A percentile compares a stretch with the other conserved stretches of the same genome.
Evolutionary conservation across 1,139 yeast genomes (phyloP).

Genomic region (Pichia sorboxylosa): DNA sequence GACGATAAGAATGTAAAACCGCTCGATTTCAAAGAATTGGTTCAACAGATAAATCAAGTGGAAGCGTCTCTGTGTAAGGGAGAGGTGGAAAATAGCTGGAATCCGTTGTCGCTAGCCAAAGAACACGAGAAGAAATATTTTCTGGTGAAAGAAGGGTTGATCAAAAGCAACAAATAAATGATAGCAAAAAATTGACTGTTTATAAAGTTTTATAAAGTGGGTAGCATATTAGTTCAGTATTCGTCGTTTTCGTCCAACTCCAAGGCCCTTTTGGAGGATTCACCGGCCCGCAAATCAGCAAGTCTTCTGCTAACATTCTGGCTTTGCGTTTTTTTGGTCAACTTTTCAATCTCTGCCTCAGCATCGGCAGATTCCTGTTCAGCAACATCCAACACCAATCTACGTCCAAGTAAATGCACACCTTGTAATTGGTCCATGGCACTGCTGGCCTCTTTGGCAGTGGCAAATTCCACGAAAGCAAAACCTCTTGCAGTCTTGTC

Average conservation of each 20-base stretch:
- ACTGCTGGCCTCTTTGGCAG: slow-evolving; percentile 84
- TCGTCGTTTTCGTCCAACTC: slow-evolving; percentile 24
- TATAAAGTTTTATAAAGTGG: not conserved
- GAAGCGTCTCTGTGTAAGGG: slow-evolving; percentile 23
- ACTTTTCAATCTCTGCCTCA: slow-evolving; percentile 79
- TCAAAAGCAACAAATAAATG: slow-evolving; percentile 22
- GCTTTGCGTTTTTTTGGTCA: slow-evolving; percentile 75
- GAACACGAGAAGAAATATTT: slow-evolving; percentile 25
- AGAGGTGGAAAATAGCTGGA: slow-evolving; percentile 29
- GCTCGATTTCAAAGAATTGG: slow-evolving; percentile 22
- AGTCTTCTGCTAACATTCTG: slow-evolving; percentile 72
- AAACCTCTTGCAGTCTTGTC: slow-evolving; percentile 94
- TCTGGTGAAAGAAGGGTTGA: slow-evolving; percentile 29
- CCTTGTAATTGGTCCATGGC: slow-evolving; percentile 96
- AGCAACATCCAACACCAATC: slow-evolving; percentile 92
- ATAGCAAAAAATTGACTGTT: too few species aligned
- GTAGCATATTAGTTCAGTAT: slow-evolving; percentile 1
- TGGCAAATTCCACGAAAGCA: slow-evolving; percentile 87
- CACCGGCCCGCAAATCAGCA: slow-evolving; percentile 52
- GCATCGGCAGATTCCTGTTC: slow-evolving; percentile 71
- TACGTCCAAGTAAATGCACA: slow-evolving; percentile 91
- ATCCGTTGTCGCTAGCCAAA: slow-evolving; percentile 24
- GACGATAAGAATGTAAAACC: slow-evolving; percentile 12
- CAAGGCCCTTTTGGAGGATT: slow-evolving; percentile 60
- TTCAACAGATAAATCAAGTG: slow-evolving; percentile 15